phyloP scores from a whole-genome alignment of 106 monocot genomes.

The Agapanthus africanus region DNA sequence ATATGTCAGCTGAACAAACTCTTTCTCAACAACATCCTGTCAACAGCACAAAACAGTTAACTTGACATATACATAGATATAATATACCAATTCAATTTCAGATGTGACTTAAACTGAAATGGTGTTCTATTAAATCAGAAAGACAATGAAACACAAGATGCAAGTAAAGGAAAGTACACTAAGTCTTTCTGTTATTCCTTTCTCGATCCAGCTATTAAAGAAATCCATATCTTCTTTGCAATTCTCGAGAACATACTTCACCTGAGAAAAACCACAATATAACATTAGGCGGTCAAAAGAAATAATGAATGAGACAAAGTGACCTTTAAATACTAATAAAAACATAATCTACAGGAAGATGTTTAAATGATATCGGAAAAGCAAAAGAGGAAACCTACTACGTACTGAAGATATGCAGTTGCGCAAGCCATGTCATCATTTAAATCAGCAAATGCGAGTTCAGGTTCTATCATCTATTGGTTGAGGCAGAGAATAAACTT shows the following conservation, averaged over 20 bases:
- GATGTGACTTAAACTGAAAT: too few species aligned
- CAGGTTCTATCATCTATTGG: constrained; percentile 95
- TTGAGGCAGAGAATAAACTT: constrained; percentile 7
- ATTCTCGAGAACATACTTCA: constrained; percentile 84
- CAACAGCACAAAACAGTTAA: constrained; percentile 6
- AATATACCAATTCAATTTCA: not conserved
- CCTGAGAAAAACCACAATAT: constrained; percentile 36
- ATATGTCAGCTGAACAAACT: constrained; percentile 87
- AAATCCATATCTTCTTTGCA: constrained; percentile 99
- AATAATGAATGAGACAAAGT: not conserved
- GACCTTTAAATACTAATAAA: not conserved
- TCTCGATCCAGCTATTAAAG: constrained; percentile 97
- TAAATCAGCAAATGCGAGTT: constrained; percentile 97
- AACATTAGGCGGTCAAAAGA: not conserved
- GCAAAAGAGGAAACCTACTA: constrained; percentile 79
- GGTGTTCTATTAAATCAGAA: too few species aligned
- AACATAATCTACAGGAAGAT: constrained; percentile 18
- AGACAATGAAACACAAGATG: not conserved
- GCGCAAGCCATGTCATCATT: constrained; percentile 99
- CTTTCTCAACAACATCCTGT: constrained; percentile 92
- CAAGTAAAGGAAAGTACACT: constrained; percentile 32
- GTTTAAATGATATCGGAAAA: constrained; percentile 6
- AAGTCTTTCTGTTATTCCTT: constrained; percentile 78
- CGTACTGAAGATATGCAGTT: constrained; percentile 99
- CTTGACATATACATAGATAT: not conserved